Percentiles rank a stretch among this genome's conserved stretches.
phyloP scores from a whole-genome alignment of 305 asterid species.

The Fraxinus sp. region DNA sequence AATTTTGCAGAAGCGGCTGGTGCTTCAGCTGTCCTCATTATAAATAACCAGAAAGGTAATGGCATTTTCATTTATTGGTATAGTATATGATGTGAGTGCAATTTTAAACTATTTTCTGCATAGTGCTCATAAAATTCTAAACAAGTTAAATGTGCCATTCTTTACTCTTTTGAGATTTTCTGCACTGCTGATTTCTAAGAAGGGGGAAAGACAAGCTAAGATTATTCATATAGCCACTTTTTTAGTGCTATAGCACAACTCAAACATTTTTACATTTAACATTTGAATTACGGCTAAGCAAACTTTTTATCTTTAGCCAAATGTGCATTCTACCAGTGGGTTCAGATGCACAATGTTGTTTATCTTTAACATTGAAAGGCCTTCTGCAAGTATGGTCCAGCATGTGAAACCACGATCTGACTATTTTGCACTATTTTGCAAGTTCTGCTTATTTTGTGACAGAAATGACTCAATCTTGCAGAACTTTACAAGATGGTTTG shows the following conservation, averaged over 20 bases:
- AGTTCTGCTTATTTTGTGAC: constrained; percentile 6
- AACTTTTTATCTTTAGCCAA: background rate
- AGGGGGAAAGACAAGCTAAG: background rate
- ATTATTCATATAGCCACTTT: background rate
- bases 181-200: background rate
- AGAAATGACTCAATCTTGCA: constrained; percentile 32
- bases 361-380: background rate
- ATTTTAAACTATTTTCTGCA: background rate
- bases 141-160: background rate
- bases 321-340: background rate
- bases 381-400: background rate
- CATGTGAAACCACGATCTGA: background rate
- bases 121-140: background rate
- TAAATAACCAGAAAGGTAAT: constrained; percentile 82
- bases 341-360: background rate
- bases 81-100: background rate
- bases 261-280: background rate
- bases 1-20: constrained; percentile 91
- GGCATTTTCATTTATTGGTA: constrained; percentile 13
- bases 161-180: background rate
- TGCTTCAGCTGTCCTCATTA: constrained; percentile 86
- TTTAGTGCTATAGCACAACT: background rate
- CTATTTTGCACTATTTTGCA: background rate
- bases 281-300: background rate
- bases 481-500: constrained; percentile 99